Base-by-base conservation (phyloP, 129 eudicot genomes). In the Tagetes patula region DNA sequence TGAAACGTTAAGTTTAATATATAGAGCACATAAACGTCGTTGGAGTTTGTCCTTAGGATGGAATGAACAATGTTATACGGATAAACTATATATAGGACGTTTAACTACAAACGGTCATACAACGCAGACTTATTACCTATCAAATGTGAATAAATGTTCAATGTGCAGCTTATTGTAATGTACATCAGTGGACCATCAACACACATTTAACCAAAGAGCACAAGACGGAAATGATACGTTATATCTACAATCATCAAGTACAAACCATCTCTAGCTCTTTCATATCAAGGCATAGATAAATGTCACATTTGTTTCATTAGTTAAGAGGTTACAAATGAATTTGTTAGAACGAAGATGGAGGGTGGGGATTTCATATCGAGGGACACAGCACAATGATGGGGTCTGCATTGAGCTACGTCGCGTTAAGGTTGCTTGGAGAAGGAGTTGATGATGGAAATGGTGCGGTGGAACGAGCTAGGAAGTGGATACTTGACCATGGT, bases 321-420 rank as follows among this genome's bases (percentile, higher is more conserved):
- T 53, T 20, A n/a, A 20, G 61, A 54, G 20, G 11, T 1, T 50
- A 13, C 12, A n/a, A 52, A 61, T 61, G 56, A 60, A 11, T n/a
- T 34, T 67, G 33, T 66, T 59, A 89, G 92, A 89, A 89, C 20
- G 90, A 89, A 39, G 96, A 89, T 84, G 96, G 96, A 3, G 96
- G 96, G 60, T 89, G 92, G 89, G 96, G 96, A 67, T 89, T 89
- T 64, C 82, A 84, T 63, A 84, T 89, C 20, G 96, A 78, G 75
- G 92, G 96, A 9, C 86, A 82, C 7, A 89, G 92, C 68, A 89
- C 96, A 32, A 89, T 89, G 96, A 77, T 89, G 10, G 92, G 96
- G 10, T 86, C 96, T 8, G 90, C 86, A 2, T 77, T 86, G 30
- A 86, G 79, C 79, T 89, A 89, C 14, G 80, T 86, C 27, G 88